Conservation (phyloP, 108 stramenopile species). For the Cafeteria roenbergensis region DNA sequence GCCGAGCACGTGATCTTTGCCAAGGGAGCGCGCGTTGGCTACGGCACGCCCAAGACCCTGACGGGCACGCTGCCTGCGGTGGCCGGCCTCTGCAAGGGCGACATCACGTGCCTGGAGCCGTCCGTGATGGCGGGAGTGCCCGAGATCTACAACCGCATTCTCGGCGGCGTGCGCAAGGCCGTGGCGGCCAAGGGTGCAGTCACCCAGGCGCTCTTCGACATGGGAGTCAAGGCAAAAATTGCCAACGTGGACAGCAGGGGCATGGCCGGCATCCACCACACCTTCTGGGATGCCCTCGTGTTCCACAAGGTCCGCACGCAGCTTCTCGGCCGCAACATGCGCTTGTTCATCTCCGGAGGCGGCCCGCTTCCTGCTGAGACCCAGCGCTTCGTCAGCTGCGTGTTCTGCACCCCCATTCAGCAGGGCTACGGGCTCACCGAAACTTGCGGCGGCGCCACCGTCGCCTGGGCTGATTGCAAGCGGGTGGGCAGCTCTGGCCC, state of each 20-base stretch:
- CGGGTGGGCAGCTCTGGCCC: background rate
- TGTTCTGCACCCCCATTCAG: constrained; percentile 13
- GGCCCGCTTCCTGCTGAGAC: constrained; percentile 7
- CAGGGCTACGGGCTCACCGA: constrained; percentile 17
- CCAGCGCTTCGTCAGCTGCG: constrained; percentile 8
- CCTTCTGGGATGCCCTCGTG: constrained; percentile 15
- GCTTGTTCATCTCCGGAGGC: constrained; percentile 3
- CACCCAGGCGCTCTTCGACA: constrained; percentile 15
- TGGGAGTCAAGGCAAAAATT: background rate
- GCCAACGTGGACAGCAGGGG: background rate
- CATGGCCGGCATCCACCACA: background rate
- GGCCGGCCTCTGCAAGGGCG: background rate
- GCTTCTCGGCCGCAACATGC: constrained; percentile 11
- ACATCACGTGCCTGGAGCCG: constrained; percentile 8
- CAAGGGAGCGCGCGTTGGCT: constrained; percentile 8
- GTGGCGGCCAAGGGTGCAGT: constrained; percentile 1
- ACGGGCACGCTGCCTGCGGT: constrained; percentile 6
- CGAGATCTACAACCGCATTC: constrained; percentile 11
- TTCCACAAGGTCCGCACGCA: constrained; percentile 9
- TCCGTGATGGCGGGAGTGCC: constrained; percentile 19
- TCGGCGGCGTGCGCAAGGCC: constrained; percentile 4
- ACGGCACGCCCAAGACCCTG: constrained; percentile 11
- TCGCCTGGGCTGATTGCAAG: background rate
- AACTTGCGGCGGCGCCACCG: constrained; percentile 6
- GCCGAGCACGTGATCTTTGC: constrained; percentile 1